A percentile compares a stretch with the other conserved stretches of the same genome.
These are phyloP conservation scores for Dysphania ambrosioides DNA, from an alignment of 148 eudicot species.

Conservation along the genomic window DNA sequence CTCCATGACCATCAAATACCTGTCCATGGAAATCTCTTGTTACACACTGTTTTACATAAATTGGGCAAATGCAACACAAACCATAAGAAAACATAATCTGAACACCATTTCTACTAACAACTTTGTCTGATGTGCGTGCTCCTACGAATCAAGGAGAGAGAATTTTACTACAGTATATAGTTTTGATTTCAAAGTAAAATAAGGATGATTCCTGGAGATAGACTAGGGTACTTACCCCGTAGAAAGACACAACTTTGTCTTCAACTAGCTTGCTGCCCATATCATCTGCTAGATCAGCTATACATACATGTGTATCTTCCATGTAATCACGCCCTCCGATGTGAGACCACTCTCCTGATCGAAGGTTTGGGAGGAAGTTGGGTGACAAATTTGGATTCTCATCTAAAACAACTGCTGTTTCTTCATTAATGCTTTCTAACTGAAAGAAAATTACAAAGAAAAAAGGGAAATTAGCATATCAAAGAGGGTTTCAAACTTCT, in stretches of 20 bases:
- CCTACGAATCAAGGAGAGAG: not conserved
- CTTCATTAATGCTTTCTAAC: slow-evolving; percentile 84
- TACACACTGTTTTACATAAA: not conserved
- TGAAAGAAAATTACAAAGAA: slow-evolving; percentile 25
- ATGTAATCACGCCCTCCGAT: slow-evolving; percentile 76
- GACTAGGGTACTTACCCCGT: slow-evolving; percentile 65
- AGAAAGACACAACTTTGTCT: slow-evolving; percentile 77
- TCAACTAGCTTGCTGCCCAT: slow-evolving; percentile 38
- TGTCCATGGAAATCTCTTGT: slow-evolving; percentile 25
- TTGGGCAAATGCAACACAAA: not conserved
- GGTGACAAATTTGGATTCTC: slow-evolving; percentile 29
- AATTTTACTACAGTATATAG: not conserved
- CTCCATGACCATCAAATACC: slow-evolving; percentile 99
- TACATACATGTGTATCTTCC: slow-evolving; percentile 93
- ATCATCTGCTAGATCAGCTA: slow-evolving; percentile 65
- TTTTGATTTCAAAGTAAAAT: not conserved
- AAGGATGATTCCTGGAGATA: not conserved
- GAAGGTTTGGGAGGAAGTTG: slow-evolving; percentile 55
- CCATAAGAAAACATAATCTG: not conserved
- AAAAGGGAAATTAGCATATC: slow-evolving; percentile 13
- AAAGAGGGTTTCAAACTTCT: no score
- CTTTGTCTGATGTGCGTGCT: not conserved
- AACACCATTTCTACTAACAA: not conserved
- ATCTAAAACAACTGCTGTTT: slow-evolving; percentile 38
- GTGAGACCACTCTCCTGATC: slow-evolving; percentile 93